Evolutionary conservation across 2,329 filamentous ascomycete species (phyloP).

Genomic region (Basipetospora chlamydospora): DNA sequence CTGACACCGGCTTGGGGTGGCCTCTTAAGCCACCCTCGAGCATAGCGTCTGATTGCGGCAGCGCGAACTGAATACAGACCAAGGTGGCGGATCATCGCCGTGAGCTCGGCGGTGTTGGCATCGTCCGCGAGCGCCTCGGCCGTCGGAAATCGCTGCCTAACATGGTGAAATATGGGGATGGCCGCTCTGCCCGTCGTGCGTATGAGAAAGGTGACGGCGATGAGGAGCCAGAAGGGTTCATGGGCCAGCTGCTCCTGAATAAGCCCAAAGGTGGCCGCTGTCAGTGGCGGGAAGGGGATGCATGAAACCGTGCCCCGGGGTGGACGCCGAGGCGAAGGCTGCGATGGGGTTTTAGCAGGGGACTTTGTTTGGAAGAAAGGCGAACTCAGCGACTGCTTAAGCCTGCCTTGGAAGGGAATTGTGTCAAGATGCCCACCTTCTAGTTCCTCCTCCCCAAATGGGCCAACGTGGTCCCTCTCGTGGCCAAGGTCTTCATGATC

Average conservation of each 20-base stretch:
- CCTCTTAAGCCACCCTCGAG: conserved; percentile 48
- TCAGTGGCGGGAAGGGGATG: conserved; percentile 54
- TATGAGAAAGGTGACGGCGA: conserved; percentile 76
- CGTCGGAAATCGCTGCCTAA: conserved; percentile 56
- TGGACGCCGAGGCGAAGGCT: conserved; percentile 17
- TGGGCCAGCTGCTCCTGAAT: conserved; percentile 67
- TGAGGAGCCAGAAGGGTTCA: conserved; percentile 65
- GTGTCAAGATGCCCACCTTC: conserved; percentile 2
- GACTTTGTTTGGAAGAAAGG: conserved; percentile 17
- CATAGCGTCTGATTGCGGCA: conserved; percentile 53
- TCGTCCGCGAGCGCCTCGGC: conserved; percentile 44
- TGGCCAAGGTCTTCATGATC: conserved; percentile 3
- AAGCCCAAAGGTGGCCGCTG: conserved; percentile 53
- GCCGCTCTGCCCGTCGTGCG: conserved; percentile 61
- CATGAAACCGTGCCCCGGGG: conserved; percentile 33
- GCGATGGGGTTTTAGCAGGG: conserved; percentile 7
- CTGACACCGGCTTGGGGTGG: conserved; percentile 46
- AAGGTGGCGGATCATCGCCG: conserved; percentile 50
- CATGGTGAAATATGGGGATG: conserved; percentile 57
- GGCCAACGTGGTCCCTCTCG: conserved; percentile 4
- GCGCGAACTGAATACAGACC: conserved; percentile 59
- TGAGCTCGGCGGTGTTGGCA: conserved; percentile 33
- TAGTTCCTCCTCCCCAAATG: too few species aligned
- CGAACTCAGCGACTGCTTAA: conserved; percentile 11
- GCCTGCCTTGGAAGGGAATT: conserved; percentile 3